These are phyloP conservation scores for Rhinocladiella similis DNA, from an alignment of 2,329 filamentous ascomycete genomes.

Conservation along the genomic window DNA sequence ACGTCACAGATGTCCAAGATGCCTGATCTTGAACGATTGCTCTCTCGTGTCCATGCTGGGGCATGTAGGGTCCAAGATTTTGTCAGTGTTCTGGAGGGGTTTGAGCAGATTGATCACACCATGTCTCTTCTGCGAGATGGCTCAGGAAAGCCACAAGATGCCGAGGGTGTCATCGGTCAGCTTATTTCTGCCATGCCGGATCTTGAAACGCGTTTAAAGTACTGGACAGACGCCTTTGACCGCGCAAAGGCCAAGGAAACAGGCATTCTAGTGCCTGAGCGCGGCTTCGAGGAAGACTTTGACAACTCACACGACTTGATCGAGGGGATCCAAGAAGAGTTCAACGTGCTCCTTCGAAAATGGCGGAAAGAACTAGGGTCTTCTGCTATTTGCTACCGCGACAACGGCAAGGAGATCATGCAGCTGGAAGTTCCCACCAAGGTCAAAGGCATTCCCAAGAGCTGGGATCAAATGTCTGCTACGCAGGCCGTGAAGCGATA, in stretches of 20 bases:
- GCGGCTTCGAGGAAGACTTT: constrained; percentile 87
- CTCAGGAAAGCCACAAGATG: constrained; percentile 52
- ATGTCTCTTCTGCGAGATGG: constrained; percentile 75
- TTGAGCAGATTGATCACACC: constrained; percentile 96
- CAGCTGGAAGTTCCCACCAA: constrained; percentile 88
- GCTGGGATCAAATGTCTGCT: constrained; percentile 95
- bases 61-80: constrained; percentile 92
- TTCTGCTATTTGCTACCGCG: constrained; percentile 70
- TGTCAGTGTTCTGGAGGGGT: constrained; percentile 88
- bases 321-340: constrained; percentile 69
- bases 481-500: constrained; percentile 89
- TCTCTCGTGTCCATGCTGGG: constrained; percentile 90
- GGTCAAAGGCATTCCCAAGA: constrained; percentile 74
- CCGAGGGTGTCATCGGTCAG: constrained; percentile 79
- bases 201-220: constrained; percentile 69
- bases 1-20: constrained; percentile 84
- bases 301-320: constrained; percentile 79
- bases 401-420: constrained; percentile 96
- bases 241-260: constrained; percentile 74
- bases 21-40: constrained; percentile 89
- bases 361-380: constrained; percentile 74
- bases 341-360: constrained; percentile 69
- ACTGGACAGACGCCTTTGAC: constrained; percentile 93
- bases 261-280: constrained; percentile 80
- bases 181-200: constrained; percentile 85